phyloP scores from a whole-genome alignment of 2,329 filamentous ascomycete species.

The Colletotrichum costaricense region DNA sequence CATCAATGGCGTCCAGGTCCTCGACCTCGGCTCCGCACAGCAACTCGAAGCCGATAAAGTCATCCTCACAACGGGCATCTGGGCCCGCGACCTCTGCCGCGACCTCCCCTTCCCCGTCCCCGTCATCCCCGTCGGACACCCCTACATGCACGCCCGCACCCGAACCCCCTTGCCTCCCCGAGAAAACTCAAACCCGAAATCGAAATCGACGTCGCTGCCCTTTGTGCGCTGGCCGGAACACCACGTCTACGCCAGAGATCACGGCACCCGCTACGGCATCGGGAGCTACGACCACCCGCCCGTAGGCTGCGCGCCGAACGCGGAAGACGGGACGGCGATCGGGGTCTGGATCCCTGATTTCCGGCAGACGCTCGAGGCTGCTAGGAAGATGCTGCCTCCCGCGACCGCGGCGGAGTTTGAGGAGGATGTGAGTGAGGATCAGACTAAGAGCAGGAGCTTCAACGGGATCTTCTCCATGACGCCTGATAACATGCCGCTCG shows the following conservation, averaged over 20 bases:
- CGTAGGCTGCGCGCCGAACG: neutral
- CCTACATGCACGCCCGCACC: conserved; percentile 5
- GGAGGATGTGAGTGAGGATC: neutral
- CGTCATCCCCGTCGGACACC: conserved; percentile 19
- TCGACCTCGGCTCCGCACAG: neutral
- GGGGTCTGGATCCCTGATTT: conserved; percentile 16
- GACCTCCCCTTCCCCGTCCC: conserved; percentile 13
- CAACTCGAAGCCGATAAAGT: conserved; percentile 6
- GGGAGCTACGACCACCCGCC: conserved; percentile 21
- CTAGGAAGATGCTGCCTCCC: neutral
- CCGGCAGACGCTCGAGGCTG: neutral
- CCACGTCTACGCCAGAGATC: conserved; percentile 22
- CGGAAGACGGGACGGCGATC: conserved; percentile 3
- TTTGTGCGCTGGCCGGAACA: conserved; percentile 28
- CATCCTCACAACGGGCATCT: conserved; percentile 19
- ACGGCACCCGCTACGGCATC: conserved; percentile 11
- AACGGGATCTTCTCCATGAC: conserved; percentile 29
- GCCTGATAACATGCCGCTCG: conserved; percentile 39
- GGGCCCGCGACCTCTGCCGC: conserved; percentile 3
- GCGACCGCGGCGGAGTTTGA: neutral
- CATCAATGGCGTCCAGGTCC: neutral
- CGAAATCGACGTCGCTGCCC: neutral
- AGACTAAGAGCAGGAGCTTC: neutral
- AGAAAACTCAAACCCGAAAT: neutral
- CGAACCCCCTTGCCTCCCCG: neutral